Evolutionary conservation across 1,139 yeast species (phyloP).

Genomic region (Magnusiomyces suaveolens): DNA sequence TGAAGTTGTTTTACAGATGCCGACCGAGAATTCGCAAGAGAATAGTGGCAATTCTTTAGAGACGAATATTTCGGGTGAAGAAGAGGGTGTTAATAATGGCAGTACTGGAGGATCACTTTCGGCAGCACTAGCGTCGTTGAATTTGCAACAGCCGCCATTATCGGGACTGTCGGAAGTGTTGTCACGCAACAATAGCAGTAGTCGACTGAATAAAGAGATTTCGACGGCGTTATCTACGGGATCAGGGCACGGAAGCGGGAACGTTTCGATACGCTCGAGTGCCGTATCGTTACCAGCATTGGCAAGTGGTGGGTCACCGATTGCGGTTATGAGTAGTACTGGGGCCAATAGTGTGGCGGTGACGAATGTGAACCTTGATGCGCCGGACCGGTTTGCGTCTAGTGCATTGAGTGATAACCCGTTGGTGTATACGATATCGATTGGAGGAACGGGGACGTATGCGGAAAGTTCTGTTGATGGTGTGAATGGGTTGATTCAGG

Average conservation of each 20-base stretch:
- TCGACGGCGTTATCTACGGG: background rate
- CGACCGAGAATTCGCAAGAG: background rate
- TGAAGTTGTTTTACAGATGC: background rate
- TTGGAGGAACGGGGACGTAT: conserved; percentile 46
- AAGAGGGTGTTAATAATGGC: background rate
- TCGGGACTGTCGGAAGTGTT: background rate
- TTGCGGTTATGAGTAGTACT: background rate
- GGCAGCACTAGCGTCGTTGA: background rate
- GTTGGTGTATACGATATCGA: conserved; percentile 48
- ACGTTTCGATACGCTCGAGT: background rate
- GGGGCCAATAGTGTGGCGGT: background rate
- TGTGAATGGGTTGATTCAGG: conserved; percentile 56
- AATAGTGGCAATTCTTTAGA: background rate
- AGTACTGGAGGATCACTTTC: background rate
- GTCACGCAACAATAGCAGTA: background rate
- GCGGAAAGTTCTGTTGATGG: conserved; percentile 70
- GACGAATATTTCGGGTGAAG: background rate
- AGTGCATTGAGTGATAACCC: background rate
- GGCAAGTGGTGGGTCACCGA: background rate
- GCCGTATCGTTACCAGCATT: background rate
- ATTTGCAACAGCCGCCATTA: background rate
- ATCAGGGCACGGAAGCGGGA: background rate
- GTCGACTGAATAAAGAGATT: background rate
- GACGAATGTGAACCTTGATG: background rate
- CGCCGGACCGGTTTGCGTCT: background rate